Evolutionary conservation across 345 rosid genomes (phyloP), one percentile per base, ranked within the genome.

Genomic region (Bruguiera parviflora): DNA sequence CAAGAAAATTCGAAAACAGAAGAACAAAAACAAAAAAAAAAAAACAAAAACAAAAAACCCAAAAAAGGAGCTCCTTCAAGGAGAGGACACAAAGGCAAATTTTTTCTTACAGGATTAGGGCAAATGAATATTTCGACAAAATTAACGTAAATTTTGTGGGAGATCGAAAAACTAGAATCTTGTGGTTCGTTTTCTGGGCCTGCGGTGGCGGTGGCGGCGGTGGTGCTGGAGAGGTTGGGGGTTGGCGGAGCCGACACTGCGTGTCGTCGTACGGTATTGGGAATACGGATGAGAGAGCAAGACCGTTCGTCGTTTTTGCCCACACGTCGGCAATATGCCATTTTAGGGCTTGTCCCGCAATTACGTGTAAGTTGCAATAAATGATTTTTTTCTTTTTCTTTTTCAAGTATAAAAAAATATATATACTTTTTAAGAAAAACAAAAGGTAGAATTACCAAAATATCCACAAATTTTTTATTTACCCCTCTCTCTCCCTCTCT

Each of bases 91-190:
- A 33, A 19, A 33, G 4, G 61, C 20, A 22, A 71, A 24, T 43
- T 31, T 47, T 43, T 31, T 47, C 35, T 43, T 31, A 24, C 13
- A 25, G 19, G 8, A 49, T 1, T 5, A 21, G 32, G 15, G 31
- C 16, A 43, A 31, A 8, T 19, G 58, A 46, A 29, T 24, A 21
- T 28, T 29, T 31, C n/a, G 22, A 24, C 24, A 13, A 13, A 65
- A 53, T 52, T 65, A 29, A 52, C 9, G 43, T 31, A 24, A 51
- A 33, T 16, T 70, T 61, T 46, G 5, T 16, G 39, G 66, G 37
- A 35, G 61, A 32, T 21, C 39, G 46, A 43, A 31, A 71, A 72
- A 64, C 51, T 72, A 49, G 70, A 70, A 65, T 49, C 65, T 59
- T 24, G 15, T 25, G 6, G 8, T 3, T 43, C 49, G 19, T 43